A percentile compares a stretch with the other conserved stretches of the same genome.
phyloP scores from a whole-genome alignment of 305 asterid species.

The Fraxinus sp. region DNA sequence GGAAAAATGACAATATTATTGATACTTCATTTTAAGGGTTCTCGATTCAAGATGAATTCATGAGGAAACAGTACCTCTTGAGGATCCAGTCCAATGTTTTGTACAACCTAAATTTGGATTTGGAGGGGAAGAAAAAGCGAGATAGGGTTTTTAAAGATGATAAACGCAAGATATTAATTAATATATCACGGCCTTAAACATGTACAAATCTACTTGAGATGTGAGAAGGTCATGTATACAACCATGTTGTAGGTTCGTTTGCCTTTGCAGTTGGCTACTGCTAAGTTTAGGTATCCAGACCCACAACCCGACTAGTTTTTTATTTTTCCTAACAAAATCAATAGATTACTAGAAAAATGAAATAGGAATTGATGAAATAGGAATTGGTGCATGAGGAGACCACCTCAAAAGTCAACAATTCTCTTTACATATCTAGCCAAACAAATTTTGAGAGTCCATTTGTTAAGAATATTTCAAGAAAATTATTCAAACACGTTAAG shows the following conservation, averaged over 20 bases:
- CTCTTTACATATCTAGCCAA: background rate
- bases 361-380: background rate
- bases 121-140: conserved; percentile 14
- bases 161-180: background rate
- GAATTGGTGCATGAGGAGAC: background rate
- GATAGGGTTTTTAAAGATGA: conserved; percentile 17
- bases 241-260: background rate
- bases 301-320: background rate
- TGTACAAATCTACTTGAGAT: background rate
- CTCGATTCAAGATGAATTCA: background rate
- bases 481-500: background rate
- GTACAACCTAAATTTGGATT: background rate
- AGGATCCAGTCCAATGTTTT: background rate
- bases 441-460: background rate
- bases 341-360: background rate
- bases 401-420: background rate
- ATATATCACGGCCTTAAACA: background rate
- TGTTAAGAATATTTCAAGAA: background rate
- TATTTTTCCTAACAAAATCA: background rate
- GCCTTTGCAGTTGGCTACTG: background rate
- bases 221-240: background rate
- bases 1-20: background rate
- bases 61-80: background rate
- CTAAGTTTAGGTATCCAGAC: background rate
- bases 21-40: background rate